Evolutionary conservation across 2,329 filamentous ascomycete genomes (phyloP).

Genomic region (Cercospora sp.): DNA sequence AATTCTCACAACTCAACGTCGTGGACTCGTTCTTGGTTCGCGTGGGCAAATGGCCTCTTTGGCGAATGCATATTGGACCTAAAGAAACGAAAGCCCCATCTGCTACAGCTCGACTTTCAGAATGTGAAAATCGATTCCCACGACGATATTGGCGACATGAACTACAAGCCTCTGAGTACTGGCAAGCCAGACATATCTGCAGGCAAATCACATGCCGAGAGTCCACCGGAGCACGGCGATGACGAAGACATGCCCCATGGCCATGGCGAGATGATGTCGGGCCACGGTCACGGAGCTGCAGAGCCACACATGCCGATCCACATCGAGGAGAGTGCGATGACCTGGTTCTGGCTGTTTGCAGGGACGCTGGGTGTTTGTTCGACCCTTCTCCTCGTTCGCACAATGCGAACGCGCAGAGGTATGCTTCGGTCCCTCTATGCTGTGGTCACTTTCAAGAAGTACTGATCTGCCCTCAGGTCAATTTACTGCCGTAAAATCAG

Average conservation of each 20-base stretch:
- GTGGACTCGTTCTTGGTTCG: conserved; percentile 52
- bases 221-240: background rate
- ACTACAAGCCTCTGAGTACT: conserved; percentile 12
- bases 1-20: conserved; percentile 46
- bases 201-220: background rate
- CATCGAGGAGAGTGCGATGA: conserved; percentile 12
- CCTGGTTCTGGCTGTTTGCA: conserved; percentile 11
- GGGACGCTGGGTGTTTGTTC: background rate
- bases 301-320: conserved; percentile 2
- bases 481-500: background rate
- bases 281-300: conserved; percentile 3
- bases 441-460: background rate
- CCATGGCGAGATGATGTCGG: conserved; percentile 4
- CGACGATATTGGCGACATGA: conserved; percentile 15
- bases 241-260: background rate
- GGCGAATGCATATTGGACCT: conserved; percentile 26
- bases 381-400: background rate
- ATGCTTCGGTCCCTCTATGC: background rate
- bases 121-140: conserved; percentile 1
- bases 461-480: background rate
- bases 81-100: conserved; percentile 22
- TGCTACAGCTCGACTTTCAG: conserved; percentile 19
- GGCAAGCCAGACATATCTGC: background rate
- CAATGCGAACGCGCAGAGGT: background rate
- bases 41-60: conserved; percentile 45